Percentiles rank a stretch among this genome's conserved stretches.
Evolutionary conservation across 257 asterid species (phyloP).

Genomic region (Ehretia macrophylla): DNA sequence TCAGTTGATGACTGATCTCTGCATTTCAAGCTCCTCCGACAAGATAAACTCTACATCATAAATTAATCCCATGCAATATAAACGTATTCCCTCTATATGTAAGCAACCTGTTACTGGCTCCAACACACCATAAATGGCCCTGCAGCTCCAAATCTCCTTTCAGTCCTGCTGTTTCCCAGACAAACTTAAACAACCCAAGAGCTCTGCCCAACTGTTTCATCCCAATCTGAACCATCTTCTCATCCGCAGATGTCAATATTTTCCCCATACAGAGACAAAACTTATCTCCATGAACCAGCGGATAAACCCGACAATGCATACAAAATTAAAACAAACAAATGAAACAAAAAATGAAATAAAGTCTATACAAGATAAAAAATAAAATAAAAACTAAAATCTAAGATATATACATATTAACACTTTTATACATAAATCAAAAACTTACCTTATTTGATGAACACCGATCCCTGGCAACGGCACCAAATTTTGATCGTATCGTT

Average conservation of each 20-base stretch:
- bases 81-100: conserved; percentile 59
- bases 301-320: conserved; percentile 56
- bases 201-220: conserved; percentile 70
- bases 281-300: conserved; percentile 32
- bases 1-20: not conserved
- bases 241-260: conserved; percentile 59
- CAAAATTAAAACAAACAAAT: too few relatives aligned
- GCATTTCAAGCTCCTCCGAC: not conserved
- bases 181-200: conserved; percentile 75
- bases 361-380: too few relatives aligned
- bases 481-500: too few relatives aligned
- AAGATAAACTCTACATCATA: conserved; percentile 12
- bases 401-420: too few relatives aligned
- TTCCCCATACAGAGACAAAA: conserved; percentile 72
- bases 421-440: too few relatives aligned
- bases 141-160: conserved; percentile 77
- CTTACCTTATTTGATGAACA: too few relatives aligned
- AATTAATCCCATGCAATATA: conserved; percentile 52
- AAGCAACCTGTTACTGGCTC: conserved; percentile 49
- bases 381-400: too few relatives aligned
- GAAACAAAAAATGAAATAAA: too few relatives aligned
- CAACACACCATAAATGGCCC: conserved; percentile 94
- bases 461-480: too few relatives aligned
- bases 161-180: conserved; percentile 71
- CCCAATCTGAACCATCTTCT: conserved; percentile 48